Base-by-base conservation (phyloP, 2,329 filamentous ascomycete species). In the Blastomyces parvus region DNA sequence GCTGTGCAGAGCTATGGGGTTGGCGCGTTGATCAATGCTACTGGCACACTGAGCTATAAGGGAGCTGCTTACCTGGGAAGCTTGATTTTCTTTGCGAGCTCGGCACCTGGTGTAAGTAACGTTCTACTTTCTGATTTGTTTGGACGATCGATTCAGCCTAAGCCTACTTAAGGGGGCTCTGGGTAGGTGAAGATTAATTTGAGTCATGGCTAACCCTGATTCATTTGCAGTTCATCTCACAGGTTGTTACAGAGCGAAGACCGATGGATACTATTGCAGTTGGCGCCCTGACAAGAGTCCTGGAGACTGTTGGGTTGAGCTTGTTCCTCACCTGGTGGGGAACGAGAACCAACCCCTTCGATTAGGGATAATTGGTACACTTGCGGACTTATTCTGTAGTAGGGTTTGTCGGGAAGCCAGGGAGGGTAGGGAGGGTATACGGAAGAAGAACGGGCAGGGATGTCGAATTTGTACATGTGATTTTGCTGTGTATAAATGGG, bases 251-350 rank as follows among this genome's bases (percentile, higher is more conserved):
- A 57, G 93, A 97, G 85, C 96, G 93, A 84, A 88, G 92, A 65
- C 90, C 93, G 61, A 79, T 94, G 64, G 93, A 97, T 79, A 93
- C 90, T 66, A 86, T 97, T 69, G 91, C 90, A 70, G 88, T 97
- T 69, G 89, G 89, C 74, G 85, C 89, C 66, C 80, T 94, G 60
- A 88, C 90, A 73, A 92, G 94, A 79, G 80, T 94, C 70, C 85
- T 96, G 70, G 94, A 97, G 85, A 97, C 94, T 2, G 85, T 97
- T 65, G 94, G 93, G 67, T 85, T 97, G 64, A 91, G 89, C 67
- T 76, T 96, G 73, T 91, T 97, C 85, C 83, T 97, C 71, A 96
- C 91, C 75, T 97, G 90, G 89, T 97, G 93, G 93, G 93, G 93
- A 73, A 97, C 93, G 73, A 88, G 89, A 75, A 94, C 91, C 80